phyloP scores from a whole-genome alignment of 1,284 basidiomycete species.

The Leccinum angustisporum region DNA sequence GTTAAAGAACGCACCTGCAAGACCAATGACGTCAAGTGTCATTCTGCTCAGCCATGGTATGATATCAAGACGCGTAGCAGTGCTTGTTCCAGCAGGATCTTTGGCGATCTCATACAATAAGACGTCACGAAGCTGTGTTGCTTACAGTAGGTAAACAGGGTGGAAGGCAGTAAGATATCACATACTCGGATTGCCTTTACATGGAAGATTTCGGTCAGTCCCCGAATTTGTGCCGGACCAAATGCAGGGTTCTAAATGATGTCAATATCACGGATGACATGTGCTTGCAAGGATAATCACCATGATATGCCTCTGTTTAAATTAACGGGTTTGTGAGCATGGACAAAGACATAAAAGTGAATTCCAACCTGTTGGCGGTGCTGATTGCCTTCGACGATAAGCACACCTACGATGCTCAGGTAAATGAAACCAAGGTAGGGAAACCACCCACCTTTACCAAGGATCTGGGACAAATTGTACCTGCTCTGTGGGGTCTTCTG shows the following conservation, averaged over 20 bases:
- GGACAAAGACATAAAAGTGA: neutral
- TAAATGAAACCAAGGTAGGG: neutral
- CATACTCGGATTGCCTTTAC: slow-evolving; percentile 51
- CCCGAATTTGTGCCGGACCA: slow-evolving; percentile 51
- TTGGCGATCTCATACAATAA: slow-evolving; percentile 39
- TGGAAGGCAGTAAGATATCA: neutral
- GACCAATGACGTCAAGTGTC: slow-evolving; percentile 70
- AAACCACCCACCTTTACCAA: slow-evolving; percentile 32
- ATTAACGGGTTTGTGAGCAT: neutral
- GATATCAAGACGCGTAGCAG: slow-evolving; percentile 42
- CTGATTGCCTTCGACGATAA: slow-evolving; percentile 20
- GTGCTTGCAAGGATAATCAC: neutral
- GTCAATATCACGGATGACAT: neutral
- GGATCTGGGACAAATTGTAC: slow-evolving; percentile 19
- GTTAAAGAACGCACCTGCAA: slow-evolving; percentile 27
- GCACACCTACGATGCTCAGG: neutral
- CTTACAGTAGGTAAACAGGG: neutral
- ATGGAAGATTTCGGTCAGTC: slow-evolving; percentile 53
- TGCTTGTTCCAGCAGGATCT: slow-evolving; percentile 15
- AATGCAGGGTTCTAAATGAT: slow-evolving; percentile 53
- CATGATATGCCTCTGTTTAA: slow-evolving; percentile 23
- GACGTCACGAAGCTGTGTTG: slow-evolving; percentile 46
- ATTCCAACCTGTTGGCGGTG: slow-evolving; percentile 29
- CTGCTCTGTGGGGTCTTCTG: slow-evolving; percentile 33
- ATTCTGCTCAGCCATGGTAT: slow-evolving; percentile 54